phyloP scores from a whole-genome alignment of 2,329 filamentous ascomycete species.

The Zarea fungicola region DNA sequence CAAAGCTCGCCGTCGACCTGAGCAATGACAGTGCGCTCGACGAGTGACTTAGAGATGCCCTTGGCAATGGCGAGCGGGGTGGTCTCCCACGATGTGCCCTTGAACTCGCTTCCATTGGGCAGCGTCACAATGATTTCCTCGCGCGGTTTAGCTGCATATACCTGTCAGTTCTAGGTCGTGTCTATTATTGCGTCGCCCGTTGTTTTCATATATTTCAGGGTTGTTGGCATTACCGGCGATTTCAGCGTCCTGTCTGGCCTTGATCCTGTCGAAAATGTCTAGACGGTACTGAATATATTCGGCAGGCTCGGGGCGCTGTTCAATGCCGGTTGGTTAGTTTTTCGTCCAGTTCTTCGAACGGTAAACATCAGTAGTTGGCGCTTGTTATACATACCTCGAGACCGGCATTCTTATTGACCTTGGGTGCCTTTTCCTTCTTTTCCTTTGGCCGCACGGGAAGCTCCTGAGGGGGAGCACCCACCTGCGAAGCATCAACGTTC shows the following conservation, averaged over 20 bases:
- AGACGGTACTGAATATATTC: slow-evolving; percentile 80
- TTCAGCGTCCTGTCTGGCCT: slow-evolving; percentile 77
- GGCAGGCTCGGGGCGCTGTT: slow-evolving; percentile 47
- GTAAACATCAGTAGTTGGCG: no score
- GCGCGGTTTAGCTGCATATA: slow-evolving; percentile 58
- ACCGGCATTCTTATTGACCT: slow-evolving; percentile 56
- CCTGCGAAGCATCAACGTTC: slow-evolving; percentile 30
- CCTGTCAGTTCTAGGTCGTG: slow-evolving; percentile 8
- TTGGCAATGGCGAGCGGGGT: slow-evolving; percentile 75
- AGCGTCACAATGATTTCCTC: slow-evolving; percentile 71
- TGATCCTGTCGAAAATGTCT: slow-evolving; percentile 81
- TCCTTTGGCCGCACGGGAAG: slow-evolving; percentile 33
- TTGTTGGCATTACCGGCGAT: slow-evolving; percentile 39
- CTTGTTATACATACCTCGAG: slow-evolving; percentile 37
- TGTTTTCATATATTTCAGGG: background rate
- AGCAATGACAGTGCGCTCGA: slow-evolving; percentile 82
- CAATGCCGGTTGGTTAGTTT: no score
- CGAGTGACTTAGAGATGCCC: slow-evolving; percentile 77
- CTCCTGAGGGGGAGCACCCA: slow-evolving; percentile 28
- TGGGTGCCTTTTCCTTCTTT: slow-evolving; percentile 32
- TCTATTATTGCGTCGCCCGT: background rate
- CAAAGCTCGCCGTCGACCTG: slow-evolving; percentile 79
- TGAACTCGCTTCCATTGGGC: slow-evolving; percentile 63
- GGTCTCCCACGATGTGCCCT: slow-evolving; percentile 85
- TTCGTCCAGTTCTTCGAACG: slow-evolving; percentile 1